These are phyloP conservation scores for Tuber indicum DNA, from an alignment of 495 filamentous ascomycete genomes.

Conservation along the genomic window DNA sequence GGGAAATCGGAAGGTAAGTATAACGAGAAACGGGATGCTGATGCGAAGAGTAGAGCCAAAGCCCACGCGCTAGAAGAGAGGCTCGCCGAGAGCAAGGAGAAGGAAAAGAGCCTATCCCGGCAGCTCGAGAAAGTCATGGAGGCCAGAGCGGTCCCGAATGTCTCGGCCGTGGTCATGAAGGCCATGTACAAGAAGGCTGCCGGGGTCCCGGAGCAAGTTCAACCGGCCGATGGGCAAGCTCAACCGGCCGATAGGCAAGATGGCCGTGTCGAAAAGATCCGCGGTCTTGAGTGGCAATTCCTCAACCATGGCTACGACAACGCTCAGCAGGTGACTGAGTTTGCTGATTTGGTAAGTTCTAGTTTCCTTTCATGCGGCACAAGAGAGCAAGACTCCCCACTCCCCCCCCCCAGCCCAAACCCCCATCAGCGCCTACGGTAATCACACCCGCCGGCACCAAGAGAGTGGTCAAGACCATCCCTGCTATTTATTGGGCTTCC, in stretches of 20 bases:
- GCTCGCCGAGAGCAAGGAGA: not conserved
- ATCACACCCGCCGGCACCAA: not conserved
- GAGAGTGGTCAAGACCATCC: not conserved
- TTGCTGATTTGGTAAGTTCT: not conserved
- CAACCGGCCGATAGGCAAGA: no score
- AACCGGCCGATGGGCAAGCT: no score
- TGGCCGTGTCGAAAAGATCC: not conserved
- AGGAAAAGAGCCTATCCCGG: not conserved
- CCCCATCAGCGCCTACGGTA: not conserved
- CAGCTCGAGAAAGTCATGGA: not conserved
- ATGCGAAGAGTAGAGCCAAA: not conserved
- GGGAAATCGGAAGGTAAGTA: not conserved
- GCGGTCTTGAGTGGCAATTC: not conserved
- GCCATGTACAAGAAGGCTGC: not conserved
- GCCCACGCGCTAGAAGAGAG: not conserved
- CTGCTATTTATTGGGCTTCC: not conserved
- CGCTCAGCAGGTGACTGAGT: not conserved
- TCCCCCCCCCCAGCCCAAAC: not conserved
- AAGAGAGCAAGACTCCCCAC: not conserved
- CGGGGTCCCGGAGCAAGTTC: not conserved
- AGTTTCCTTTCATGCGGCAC: not conserved
- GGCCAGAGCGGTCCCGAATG: not conserved
- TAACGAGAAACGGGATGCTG: not conserved
- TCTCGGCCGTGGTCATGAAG: not conserved
- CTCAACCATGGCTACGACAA: not conserved